Evolutionary conservation across 2,329 filamentous ascomycete species (phyloP).

Genomic region (Microcera coccophila): DNA sequence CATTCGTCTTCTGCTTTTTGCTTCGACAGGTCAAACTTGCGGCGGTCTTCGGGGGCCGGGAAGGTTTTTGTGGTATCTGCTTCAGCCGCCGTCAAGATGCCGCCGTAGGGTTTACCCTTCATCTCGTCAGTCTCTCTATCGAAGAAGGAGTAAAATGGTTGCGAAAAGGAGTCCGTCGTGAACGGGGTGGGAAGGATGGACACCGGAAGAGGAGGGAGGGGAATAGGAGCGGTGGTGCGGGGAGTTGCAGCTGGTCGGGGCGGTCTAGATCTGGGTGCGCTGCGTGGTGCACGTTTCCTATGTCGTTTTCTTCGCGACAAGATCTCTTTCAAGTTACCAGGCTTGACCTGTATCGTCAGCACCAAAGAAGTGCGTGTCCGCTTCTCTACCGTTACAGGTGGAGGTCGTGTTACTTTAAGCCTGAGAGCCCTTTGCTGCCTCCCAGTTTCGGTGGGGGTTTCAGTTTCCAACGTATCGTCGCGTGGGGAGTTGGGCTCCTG

Average conservation of each 20-base stretch:
- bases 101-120: conserved; percentile 92
- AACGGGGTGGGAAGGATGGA: conserved; percentile 51
- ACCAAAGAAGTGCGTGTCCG: conserved; percentile 34
- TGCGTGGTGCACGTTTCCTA: conserved; percentile 24
- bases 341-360: conserved; percentile 35
- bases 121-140: conserved; percentile 85
- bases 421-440: conserved; percentile 52
- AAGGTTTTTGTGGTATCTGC: conserved; percentile 89
- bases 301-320: conserved; percentile 34
- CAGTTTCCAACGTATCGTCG: conserved; percentile 33
- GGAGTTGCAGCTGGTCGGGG: conserved; percentile 24
- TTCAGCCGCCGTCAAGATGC: conserved; percentile 82
- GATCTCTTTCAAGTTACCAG: conserved; percentile 38
- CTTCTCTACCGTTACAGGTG: conserved; percentile 41
- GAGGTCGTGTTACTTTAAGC: conserved; percentile 43
- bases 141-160: conserved; percentile 82
- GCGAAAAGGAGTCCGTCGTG: conserved; percentile 59
- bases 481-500: conserved; percentile 38
- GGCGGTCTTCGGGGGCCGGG: conserved; percentile 73
- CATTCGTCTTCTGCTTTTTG: conserved; percentile 90
- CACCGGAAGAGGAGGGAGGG: conserved; percentile 14
- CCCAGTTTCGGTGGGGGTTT: conserved; percentile 25
- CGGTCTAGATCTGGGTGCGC: conserved; percentile 18
- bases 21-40: conserved; percentile 84
- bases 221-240: conserved; percentile 12